phyloP scores from a whole-genome alignment of 176 grass and related monocot genomes.

The Triticum urartu region DNA sequence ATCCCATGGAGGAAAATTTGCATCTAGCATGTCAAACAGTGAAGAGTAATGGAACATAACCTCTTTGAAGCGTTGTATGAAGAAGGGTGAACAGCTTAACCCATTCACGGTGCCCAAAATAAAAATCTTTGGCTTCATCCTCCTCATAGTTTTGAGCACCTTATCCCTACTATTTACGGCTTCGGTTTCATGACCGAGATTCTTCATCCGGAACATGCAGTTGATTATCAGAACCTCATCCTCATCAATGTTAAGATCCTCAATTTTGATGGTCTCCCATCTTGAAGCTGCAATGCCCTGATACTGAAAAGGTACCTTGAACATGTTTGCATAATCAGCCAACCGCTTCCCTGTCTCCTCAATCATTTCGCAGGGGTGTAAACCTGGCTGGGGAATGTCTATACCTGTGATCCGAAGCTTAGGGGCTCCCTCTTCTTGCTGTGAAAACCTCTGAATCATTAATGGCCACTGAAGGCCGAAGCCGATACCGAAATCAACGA shows the following conservation, averaged over 20 bases:
- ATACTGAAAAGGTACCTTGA: conserved; percentile 50
- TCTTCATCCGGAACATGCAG: conserved; percentile 32
- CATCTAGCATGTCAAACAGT: conserved; percentile 58
- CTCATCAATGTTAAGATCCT: conserved; percentile 38
- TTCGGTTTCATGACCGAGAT: conserved; percentile 35
- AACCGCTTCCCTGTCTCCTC: conserved; percentile 42
- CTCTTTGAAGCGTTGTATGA: conserved; percentile 45
- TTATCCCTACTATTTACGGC: conserved; percentile 36
- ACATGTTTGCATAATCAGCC: conserved; percentile 46
- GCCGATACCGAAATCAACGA: conserved; percentile 44
- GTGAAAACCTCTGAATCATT: conserved; percentile 38
- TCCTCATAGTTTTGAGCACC: conserved; percentile 37
- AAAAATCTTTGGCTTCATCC: conserved; percentile 43
- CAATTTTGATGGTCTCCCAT: conserved; percentile 31
- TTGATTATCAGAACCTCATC: conserved; percentile 39
- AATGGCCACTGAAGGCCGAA: conserved; percentile 58
- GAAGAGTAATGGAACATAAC: conserved; percentile 48
- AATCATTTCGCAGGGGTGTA: conserved; percentile 30
- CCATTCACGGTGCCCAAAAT: conserved; percentile 35
- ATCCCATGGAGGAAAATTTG: conserved; percentile 38
- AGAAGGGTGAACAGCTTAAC: conserved; percentile 42
- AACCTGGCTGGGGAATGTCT: conserved; percentile 40
- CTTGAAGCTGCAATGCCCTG: conserved; percentile 35
- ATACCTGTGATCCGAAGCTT: conserved; percentile 53
- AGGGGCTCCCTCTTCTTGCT: conserved; percentile 22